Evolutionary conservation across 192 early-diverging fungal species (phyloP).

Genomic region (Helicostylum pulchrum): DNA sequence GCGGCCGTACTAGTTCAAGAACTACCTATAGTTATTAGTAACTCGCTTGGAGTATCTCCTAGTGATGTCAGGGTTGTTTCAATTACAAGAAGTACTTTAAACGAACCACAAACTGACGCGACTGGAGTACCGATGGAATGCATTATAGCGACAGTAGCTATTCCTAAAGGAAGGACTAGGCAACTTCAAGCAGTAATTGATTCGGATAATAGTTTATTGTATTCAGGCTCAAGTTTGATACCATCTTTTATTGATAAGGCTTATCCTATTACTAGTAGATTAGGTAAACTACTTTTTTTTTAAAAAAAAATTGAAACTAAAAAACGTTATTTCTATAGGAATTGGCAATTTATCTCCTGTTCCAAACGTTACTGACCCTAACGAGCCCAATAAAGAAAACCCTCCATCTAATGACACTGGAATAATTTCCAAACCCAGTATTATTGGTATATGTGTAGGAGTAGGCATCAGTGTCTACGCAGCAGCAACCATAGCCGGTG

Average conservation of each 20-base stretch:
- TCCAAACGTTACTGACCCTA: neutral
- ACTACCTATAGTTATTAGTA: slow-evolving; percentile 20
- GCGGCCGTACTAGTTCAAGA: slow-evolving; percentile 30
- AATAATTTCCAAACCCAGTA: slow-evolving; percentile 19
- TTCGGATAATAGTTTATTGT: slow-evolving; percentile 17
- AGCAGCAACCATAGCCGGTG: slow-evolving; percentile 33
- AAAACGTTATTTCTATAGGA: neutral
- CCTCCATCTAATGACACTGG: neutral
- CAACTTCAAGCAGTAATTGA: slow-evolving; percentile 20
- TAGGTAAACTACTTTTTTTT: neutral
- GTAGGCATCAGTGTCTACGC: slow-evolving; percentile 36
- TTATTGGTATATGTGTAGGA: slow-evolving; percentile 38
- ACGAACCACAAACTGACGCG: neutral
- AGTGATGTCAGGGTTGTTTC: slow-evolving; percentile 32
- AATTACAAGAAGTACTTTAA: slow-evolving; percentile 6
- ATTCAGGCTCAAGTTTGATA: slow-evolving; percentile 17
- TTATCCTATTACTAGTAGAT: slow-evolving; percentile 18
- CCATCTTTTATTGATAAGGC: slow-evolving; percentile 23
- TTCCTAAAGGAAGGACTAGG: slow-evolving; percentile 16
- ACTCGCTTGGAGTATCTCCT: slow-evolving; percentile 7
- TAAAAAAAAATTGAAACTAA: neutral
- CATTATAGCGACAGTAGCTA: slow-evolving; percentile 24
- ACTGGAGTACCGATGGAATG: neutral
- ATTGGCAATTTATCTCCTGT: neutral
- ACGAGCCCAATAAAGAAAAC: neutral